Conservation (phyloP, 2,329 filamentous ascomycete genomes). For the Neonectria neomacrospora region DNA sequence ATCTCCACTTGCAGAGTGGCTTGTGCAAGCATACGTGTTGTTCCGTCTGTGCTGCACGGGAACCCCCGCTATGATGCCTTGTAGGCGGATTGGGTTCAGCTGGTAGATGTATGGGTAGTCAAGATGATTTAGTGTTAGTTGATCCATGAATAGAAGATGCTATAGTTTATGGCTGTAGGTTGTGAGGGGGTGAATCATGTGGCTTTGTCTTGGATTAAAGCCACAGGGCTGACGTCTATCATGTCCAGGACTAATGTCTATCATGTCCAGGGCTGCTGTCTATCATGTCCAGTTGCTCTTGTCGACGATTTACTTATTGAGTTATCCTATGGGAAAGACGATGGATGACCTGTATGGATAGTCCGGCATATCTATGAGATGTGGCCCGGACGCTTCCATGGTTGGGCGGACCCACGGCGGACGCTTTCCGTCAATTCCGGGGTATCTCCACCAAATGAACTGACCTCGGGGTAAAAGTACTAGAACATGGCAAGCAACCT, state of each 20-base stretch:
- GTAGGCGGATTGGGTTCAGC: slow-evolving; percentile 11
- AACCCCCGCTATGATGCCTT: slow-evolving; percentile 3
- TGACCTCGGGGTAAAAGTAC: not conserved
- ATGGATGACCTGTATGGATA: too few species aligned
- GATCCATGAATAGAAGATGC: not conserved
- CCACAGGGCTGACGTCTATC: too few species aligned
- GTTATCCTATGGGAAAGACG: too few species aligned
- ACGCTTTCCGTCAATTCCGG: not conserved
- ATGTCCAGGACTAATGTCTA: too few species aligned
- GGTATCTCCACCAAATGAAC: not conserved
- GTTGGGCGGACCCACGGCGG: not conserved
- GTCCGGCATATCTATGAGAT: not conserved
- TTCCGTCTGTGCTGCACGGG: slow-evolving; percentile 7
- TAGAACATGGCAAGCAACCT: not conserved
- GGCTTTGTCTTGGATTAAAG: too few species aligned
- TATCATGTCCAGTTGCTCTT: too few species aligned
- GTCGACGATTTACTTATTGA: too few species aligned
- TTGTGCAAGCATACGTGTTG: slow-evolving; percentile 17
- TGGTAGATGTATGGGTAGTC: slow-evolving; percentile 7
- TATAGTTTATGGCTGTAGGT: not conserved
- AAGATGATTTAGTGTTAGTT: not conserved
- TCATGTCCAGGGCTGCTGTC: too few species aligned
- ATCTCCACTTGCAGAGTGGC: slow-evolving; percentile 22
- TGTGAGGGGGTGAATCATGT: not conserved
- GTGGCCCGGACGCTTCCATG: too few species aligned